These are phyloP conservation scores for Tubosaeta brunneosetosa DNA, from an alignment of 768 basidiomycete species.

Conservation along the genomic window DNA sequence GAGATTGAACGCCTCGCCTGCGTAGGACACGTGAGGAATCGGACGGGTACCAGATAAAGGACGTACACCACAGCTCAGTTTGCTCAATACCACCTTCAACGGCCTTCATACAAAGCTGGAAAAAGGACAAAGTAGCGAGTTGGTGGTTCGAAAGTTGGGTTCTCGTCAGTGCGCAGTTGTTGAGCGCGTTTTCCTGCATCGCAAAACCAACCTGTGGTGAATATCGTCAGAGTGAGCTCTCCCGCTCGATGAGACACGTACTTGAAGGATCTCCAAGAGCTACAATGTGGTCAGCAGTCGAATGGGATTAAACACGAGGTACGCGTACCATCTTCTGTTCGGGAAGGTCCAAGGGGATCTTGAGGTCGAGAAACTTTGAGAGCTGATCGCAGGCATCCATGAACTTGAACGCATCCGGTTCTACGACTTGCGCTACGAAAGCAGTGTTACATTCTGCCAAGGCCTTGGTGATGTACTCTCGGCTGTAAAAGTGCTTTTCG, in stretches of 20 bases:
- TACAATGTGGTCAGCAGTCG: constrained; percentile 5
- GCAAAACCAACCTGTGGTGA: constrained; percentile 16
- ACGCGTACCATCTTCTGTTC: constrained; percentile 15
- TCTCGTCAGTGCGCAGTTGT: constrained; percentile 4
- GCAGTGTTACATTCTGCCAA: constrained; percentile 12
- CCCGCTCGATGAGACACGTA: background rate
- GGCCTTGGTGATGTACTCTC: background rate
- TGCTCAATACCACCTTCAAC: background rate
- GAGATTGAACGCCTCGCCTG: constrained; percentile 9
- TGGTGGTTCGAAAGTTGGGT: constrained; percentile 5
- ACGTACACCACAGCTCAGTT: constrained; percentile 14
- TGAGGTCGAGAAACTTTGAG: constrained; percentile 5
- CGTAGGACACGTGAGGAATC: constrained; percentile 1
- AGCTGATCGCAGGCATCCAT: constrained; percentile 10
- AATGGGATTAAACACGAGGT: background rate
- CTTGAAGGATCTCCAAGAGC: constrained; percentile 20
- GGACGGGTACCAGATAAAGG: background rate
- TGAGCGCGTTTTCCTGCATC: constrained; percentile 24
- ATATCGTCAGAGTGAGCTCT: background rate
- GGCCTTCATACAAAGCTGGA: constrained; percentile 2
- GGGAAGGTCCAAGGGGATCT: background rate
- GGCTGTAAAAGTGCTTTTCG: background rate
- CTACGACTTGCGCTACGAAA: constrained; percentile 12
- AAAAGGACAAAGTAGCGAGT: constrained; percentile 6
- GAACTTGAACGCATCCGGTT: constrained; percentile 11